Conservation (phyloP, 805 yeast species). For the Yamadazyma ubonensis region DNA sequence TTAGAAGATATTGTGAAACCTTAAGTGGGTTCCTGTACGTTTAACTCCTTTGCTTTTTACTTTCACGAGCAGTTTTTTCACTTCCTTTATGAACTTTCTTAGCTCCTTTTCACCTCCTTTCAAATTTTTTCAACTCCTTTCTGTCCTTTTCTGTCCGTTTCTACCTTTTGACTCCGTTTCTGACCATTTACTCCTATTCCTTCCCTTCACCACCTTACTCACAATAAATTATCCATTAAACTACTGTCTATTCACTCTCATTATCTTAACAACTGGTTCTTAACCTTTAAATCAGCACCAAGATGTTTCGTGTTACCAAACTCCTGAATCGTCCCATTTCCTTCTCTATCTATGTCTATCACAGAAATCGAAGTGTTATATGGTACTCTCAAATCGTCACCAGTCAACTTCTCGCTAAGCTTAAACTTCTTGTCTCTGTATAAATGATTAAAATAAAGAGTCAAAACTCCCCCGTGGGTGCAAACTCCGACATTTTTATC, state of each 20-base stretch:
- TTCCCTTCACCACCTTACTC: not conserved
- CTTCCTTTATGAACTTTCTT: no score
- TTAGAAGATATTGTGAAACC: no score
- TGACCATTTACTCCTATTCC: not conserved
- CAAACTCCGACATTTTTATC: slow-evolving; percentile 56
- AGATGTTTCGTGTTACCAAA: slow-evolving; percentile 72
- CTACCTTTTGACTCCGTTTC: no score
- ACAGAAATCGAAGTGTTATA: slow-evolving; percentile 74
- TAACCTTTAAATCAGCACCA: slow-evolving; percentile 52
- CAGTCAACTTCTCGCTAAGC: slow-evolving; percentile 38
- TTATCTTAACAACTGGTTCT: slow-evolving; percentile 47
- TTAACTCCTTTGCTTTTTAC: no score
- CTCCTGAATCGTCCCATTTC: slow-evolving; percentile 45
- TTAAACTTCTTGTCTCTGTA: slow-evolving; percentile 36
- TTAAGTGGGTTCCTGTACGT: no score
- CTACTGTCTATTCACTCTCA: slow-evolving; percentile 6
- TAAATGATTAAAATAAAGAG: slow-evolving; percentile 55
- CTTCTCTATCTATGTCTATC: slow-evolving; percentile 51
- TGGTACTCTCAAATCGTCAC: slow-evolving; percentile 53
- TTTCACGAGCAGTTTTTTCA: no score
- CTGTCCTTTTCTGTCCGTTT: no score
- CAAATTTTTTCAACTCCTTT: no score
- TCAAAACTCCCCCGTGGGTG: slow-evolving; percentile 82
- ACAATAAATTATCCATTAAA: not conserved
- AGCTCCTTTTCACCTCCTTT: not conserved